A percentile compares a stretch with the other conserved stretches of the same genome.
Evolutionary conservation across 2,329 filamentous ascomycete genomes (phyloP).

Genomic region (Hypoxylon sp.): DNA sequence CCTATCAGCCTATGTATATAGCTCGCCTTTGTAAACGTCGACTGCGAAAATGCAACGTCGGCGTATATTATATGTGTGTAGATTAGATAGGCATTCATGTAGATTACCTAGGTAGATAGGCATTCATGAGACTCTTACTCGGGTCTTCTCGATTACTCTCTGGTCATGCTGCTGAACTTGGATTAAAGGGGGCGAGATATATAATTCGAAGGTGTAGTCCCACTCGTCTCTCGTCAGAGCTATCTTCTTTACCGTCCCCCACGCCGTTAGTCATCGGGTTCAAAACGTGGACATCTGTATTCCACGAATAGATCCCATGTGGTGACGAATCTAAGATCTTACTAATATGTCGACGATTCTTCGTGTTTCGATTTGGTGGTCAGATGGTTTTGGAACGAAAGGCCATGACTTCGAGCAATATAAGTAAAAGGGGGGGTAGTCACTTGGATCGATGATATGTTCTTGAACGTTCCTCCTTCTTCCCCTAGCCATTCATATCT

Average conservation of each 20-base stretch:
- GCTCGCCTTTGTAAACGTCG: neutral
- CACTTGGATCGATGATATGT: no score
- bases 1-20: neutral
- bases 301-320: conserved; percentile 25
- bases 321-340: conserved; percentile 6
- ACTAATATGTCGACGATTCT: neutral
- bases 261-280: conserved; percentile 18
- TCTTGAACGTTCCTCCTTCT: no score
- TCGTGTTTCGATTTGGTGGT: conserved; percentile 1
- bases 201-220: conserved; percentile 1
- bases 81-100: no score
- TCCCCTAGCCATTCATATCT: no score
- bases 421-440: no score
- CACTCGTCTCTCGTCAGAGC: conserved; percentile 27
- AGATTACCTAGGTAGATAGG: no score
- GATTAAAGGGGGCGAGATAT: neutral
- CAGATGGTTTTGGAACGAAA: neutral
- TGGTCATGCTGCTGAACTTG: neutral
- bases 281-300: neutral
- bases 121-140: neutral
- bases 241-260: conserved; percentile 4
- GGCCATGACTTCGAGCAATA: no score
- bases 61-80: no score
- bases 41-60: no score
- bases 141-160: neutral